Evolutionary conservation across 2,329 filamentous ascomycete species (phyloP).

Genomic region (Ophioceras dolichostomum): DNA sequence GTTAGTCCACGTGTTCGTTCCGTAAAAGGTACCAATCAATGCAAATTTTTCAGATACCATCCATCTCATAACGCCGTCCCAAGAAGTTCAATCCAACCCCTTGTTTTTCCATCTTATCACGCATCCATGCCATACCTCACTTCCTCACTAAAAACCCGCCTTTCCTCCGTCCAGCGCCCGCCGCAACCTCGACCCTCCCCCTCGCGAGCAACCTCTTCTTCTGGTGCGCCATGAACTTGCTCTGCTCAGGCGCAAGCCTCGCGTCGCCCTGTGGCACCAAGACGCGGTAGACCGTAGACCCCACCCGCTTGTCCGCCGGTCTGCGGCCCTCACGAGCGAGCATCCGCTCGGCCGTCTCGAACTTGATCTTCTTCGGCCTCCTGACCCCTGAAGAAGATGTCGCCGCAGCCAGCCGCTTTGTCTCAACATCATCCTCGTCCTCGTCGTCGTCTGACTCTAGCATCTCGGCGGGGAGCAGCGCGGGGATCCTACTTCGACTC

Average conservation of each 20-base stretch:
- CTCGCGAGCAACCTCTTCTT: conserved; percentile 34
- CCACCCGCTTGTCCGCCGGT: conserved; percentile 32
- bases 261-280: conserved; percentile 29
- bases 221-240: conserved; percentile 25
- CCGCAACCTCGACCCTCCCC: conserved; percentile 20
- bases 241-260: conserved; percentile 34
- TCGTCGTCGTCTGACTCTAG: conserved; percentile 39
- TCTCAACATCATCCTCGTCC: conserved; percentile 16
- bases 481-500: conserved; percentile 25
- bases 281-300: conserved; percentile 40
- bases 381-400: too few relatives aligned
- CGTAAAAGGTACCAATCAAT: too few relatives aligned
- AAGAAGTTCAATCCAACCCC: too few relatives aligned
- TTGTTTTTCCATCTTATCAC: too few relatives aligned
- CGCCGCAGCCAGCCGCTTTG: conserved; percentile 7
- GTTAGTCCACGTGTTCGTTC: too few relatives aligned
- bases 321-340: background rate
- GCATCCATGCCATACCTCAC: too few relatives aligned
- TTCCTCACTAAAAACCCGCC: conserved; percentile 32
- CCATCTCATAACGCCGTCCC: too few relatives aligned
- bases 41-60: too few relatives aligned
- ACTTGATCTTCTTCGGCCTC: conserved; percentile 29
- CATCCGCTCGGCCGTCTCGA: conserved; percentile 25
- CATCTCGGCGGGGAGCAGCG: conserved; percentile 39
- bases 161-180: too few relatives aligned